Percentiles rank a stretch among this genome's conserved stretches.
Evolutionary conservation across 805 yeast genomes (phyloP).

Genomic region (Candida michaelii): DNA sequence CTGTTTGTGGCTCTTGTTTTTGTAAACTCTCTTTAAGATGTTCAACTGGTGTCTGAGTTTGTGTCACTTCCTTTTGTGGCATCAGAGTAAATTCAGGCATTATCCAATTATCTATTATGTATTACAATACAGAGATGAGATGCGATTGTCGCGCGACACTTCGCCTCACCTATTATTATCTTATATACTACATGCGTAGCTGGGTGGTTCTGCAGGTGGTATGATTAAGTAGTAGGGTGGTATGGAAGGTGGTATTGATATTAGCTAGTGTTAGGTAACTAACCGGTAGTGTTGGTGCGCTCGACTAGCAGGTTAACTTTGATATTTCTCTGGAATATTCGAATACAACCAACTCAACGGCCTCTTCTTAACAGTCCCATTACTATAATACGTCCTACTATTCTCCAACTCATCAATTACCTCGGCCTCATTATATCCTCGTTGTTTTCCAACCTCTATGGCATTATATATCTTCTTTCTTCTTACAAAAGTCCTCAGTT

Average conservation of each 20-base stretch:
- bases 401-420: constrained; percentile 49
- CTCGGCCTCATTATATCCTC: constrained; percentile 44
- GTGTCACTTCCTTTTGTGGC: background rate
- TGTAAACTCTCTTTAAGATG: no score
- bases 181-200: background rate
- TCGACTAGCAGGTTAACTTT: no score
- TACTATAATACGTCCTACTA: constrained; percentile 40
- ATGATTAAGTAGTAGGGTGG: no score
- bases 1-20: background rate
- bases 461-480: constrained; percentile 56
- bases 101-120: background rate
- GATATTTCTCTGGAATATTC: constrained; percentile 27
- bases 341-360: constrained; percentile 31
- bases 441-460: constrained; percentile 47
- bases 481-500: constrained; percentile 52
- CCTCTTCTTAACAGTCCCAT: constrained; percentile 36
- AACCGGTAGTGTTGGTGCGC: no score
- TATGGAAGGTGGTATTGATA: no score
- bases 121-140: constrained; percentile 2
- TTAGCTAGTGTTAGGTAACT: no score
- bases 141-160: constrained; percentile 1
- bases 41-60: no score
- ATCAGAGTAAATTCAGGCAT: background rate
- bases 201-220: no score
- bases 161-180: background rate